Percentiles rank a stretch among this genome's conserved stretches.
Conservation (phyloP, 2,329 filamentous ascomycete species). For the Hymenoscyphus linearis region DNA sequence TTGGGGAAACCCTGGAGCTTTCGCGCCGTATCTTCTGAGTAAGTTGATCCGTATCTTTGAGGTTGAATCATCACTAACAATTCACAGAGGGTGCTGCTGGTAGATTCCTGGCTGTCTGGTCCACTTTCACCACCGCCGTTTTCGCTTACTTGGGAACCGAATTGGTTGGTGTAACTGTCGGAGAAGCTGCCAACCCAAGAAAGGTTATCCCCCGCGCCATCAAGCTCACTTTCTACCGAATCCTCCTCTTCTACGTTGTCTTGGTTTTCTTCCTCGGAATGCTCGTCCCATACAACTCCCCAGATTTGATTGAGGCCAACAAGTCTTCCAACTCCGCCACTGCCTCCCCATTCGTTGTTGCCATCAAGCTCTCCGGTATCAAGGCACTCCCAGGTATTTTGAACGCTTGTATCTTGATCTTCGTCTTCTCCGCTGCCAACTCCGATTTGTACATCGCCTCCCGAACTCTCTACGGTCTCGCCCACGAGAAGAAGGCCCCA, state of each 20-base stretch:
- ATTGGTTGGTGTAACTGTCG: slow-evolving; percentile 56
- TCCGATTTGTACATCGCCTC: slow-evolving; percentile 60
- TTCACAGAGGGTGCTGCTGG: slow-evolving; percentile 38
- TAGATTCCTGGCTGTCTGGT: slow-evolving; percentile 54
- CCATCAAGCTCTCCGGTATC: slow-evolving; percentile 63
- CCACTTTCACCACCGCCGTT: slow-evolving; percentile 43
- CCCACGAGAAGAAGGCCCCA: slow-evolving; percentile 61
- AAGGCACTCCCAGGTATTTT: slow-evolving; percentile 58
- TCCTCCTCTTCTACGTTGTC: slow-evolving; percentile 60
- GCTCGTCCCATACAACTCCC: slow-evolving; percentile 60
- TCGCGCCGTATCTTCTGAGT: slow-evolving; percentile 37
- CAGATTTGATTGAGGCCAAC: slow-evolving; percentile 46
- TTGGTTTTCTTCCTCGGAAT: slow-evolving; percentile 56
- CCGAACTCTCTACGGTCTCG: slow-evolving; percentile 64
- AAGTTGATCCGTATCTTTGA: slow-evolving; percentile 39
- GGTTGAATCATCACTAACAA: slow-evolving; percentile 2
- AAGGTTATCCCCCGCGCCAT: slow-evolving; percentile 63
- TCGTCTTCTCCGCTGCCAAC: slow-evolving; percentile 58
- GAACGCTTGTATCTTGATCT: slow-evolving; percentile 63
- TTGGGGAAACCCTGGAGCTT: slow-evolving; percentile 41
- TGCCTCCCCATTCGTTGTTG: slow-evolving; percentile 47
- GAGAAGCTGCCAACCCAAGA: slow-evolving; percentile 59
- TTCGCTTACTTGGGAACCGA: slow-evolving; percentile 62
- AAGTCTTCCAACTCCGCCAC: slow-evolving; percentile 40
- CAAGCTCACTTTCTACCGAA: slow-evolving; percentile 55